Conservation (phyloP, 2,329 filamentous ascomycete genomes). For the Aspergillus tamarii region DNA sequence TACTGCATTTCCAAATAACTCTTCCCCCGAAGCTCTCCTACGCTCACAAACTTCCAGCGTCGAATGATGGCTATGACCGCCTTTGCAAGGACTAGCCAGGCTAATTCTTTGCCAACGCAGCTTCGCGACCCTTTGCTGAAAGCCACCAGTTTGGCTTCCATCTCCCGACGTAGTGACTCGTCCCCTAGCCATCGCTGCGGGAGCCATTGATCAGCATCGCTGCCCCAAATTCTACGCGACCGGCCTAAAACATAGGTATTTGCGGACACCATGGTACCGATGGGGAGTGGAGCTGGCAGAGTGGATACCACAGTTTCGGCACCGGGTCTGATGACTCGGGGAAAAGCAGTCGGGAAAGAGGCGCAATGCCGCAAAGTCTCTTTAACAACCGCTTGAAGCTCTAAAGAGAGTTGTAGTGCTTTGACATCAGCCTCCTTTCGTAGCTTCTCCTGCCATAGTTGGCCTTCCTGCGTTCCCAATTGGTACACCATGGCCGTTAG, state of each 20-base stretch:
- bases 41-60: constrained; percentile 16
- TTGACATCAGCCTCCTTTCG: constrained; percentile 6
- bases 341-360: constrained; percentile 23
- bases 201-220: constrained; percentile 18
- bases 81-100: constrained; percentile 17
- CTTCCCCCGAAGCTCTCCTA: constrained; percentile 16
- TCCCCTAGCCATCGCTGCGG: constrained; percentile 23
- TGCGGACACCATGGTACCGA: constrained; percentile 23
- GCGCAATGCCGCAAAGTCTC: constrained; percentile 20
- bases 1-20: constrained; percentile 26
- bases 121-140: constrained; percentile 24
- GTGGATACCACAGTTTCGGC: constrained; percentile 19
- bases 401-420: not conserved
- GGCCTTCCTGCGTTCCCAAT: constrained; percentile 18
- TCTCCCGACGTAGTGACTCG: constrained; percentile 15
- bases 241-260: constrained; percentile 23
- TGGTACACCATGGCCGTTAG: constrained; percentile 20
- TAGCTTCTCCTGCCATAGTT: constrained; percentile 20
- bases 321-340: constrained; percentile 20
- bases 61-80: constrained; percentile 16
- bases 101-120: constrained; percentile 23
- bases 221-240: constrained; percentile 22
- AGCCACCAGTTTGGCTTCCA: constrained; percentile 21
- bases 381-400: constrained; percentile 24
- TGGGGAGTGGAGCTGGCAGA: constrained; percentile 16